Evolutionary conservation across 106 monocot genomes (phyloP), one percentile per base, ranked within the genome.

Genomic region (Acorus calamus): DNA sequence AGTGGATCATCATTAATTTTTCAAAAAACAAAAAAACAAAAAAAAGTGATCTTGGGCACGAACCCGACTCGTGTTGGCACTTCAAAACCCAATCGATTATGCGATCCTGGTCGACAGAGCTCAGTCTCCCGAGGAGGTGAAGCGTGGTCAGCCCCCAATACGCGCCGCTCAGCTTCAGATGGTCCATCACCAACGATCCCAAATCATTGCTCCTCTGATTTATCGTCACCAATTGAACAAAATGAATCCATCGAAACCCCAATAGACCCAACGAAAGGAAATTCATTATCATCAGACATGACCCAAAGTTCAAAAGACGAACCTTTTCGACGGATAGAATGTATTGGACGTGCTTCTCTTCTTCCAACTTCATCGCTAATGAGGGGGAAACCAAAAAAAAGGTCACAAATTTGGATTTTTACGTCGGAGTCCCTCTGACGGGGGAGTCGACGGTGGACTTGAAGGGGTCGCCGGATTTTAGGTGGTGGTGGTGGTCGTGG

Each of bases 61-160:
- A 63, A 92, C 87, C 84, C 46, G 72, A 81, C 45, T 79, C 66
- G 53, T 89, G 79, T 67, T 81, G 80, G 72, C 98, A 99, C 53
- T 76, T 61, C 79, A 88, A 62, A 47, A 92, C 61, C 98, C 98
- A 99, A 4, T 83, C 72, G 59, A 99, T 75, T 44, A 92, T 79
- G 41, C 81, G 81, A 0, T 83, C 79, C 4, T 50, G 55, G 55
- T 88, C 85, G 51, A 99, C 79, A 12, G 79, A 66, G 7, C 56
- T 69, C 52, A 92, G 63, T 69, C 73, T 85, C 74, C 80, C 70
- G 64, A 98, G 90, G 47, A 98, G 69, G 70, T 92, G 83, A 6
- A 98, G 85, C 45, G 98, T 88, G 55, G 92, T 88, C 53, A 99
- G 74, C 44, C 98, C 98, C 98, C 98, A 99, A 56, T 92, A 99